A percentile compares a stretch with the other conserved stretches of the same genome.
Conservation (phyloP, 2,329 filamentous ascomycete genomes). For the Bretziella fagacearum region DNA sequence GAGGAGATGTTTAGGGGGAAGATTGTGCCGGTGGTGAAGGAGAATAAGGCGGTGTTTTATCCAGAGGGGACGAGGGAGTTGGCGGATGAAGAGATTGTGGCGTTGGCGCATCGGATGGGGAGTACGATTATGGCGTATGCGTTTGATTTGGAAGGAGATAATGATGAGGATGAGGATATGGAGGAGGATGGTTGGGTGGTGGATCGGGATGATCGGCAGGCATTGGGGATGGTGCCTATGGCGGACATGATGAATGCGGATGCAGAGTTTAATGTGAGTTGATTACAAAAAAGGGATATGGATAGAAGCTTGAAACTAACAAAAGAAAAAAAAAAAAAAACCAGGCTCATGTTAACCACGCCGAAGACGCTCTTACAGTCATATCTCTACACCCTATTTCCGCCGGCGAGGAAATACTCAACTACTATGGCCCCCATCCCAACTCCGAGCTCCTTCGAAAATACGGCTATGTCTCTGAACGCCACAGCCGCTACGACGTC, state of each 20-base stretch:
- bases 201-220: constrained; percentile 37
- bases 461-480: constrained; percentile 73
- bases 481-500: constrained; percentile 65
- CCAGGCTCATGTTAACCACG: constrained; percentile 38
- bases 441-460: constrained; percentile 67
- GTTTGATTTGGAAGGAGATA: constrained; percentile 55
- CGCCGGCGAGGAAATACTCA: constrained; percentile 62
- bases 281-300: neutral
- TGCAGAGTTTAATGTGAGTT: constrained; percentile 54
- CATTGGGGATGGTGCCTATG: constrained; percentile 79
- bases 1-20: constrained; percentile 47
- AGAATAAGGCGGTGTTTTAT: constrained; percentile 31
- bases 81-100: constrained; percentile 29
- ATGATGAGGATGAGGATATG: constrained; percentile 37
- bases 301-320: neutral
- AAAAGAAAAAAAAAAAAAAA: neutral
- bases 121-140: constrained; percentile 86
- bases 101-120: constrained; percentile 60
- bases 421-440: constrained; percentile 76
- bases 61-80: constrained; percentile 21
- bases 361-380: constrained; percentile 45
- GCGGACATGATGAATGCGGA: constrained; percentile 84
- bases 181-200: constrained; percentile 48
- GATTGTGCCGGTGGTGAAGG: constrained; percentile 34
- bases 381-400: constrained; percentile 51